Evolutionary conservation across 2,329 filamentous ascomycete genomes (phyloP), one percentile per base, ranked within the genome.

Genomic region (Coniochaeta sp.): DNA sequence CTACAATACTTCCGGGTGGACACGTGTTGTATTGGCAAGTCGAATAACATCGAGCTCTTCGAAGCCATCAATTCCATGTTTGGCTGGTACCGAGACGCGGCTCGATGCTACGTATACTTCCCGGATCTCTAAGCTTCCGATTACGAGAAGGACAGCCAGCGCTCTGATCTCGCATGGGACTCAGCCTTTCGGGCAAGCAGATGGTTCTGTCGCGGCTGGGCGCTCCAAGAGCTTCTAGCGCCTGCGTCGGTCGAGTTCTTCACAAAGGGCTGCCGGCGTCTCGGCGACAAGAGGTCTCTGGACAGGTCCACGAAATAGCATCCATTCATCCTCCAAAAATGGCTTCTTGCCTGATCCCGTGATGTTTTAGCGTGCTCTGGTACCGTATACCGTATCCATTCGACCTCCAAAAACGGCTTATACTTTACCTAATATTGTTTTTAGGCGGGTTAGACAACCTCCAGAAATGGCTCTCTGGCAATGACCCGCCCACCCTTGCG

Each of bases 211-310:
- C 22, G 45, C 13, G 45, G 45, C 16, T 47, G 35, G 35, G 16
- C 35, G 22, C 26, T 48, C 26, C 46, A 50, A 40, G 49, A 50
- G 49, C 49, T 53, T 22, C 4, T 51, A 5, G 61, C 60, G 13
- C 61, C 61, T 1, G 10, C 38, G 30, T 38, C 14, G 7, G 57
- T 64, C 13, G 57, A 60, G 28, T 63, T 64, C 58, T 64, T 58
- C 52, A 55, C 56, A 12, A 20, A 51, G 6, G 55, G 59, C 10
- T 35, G 55, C 12, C 32, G 33, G 28, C 48, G 14, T 3, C 51
- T 63, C 5, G 61, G 61, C 12, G 49, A 56, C 18, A 62, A 59
- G 54, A 33, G 26, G 7, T 55, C 55, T 9, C 55, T 61, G 18
- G 55, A 49, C 26, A 45, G 55, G 20, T 63, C 28, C 52, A 57